phyloP scores from a whole-genome alignment of 2,329 filamentous ascomycete species.

The Arthrobotrys conoides region DNA sequence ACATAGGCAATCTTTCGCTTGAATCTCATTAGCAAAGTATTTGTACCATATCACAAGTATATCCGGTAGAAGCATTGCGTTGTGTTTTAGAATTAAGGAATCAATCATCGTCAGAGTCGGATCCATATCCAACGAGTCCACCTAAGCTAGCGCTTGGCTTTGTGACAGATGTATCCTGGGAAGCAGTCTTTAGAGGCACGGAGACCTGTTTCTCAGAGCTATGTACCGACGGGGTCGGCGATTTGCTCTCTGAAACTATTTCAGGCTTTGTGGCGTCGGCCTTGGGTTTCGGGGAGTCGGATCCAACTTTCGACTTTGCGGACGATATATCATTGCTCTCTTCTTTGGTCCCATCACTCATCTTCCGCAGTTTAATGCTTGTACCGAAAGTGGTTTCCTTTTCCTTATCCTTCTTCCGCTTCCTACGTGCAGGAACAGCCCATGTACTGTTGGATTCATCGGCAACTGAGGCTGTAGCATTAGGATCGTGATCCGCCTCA shows the following conservation, averaged over 20 bases:
- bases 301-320: neutral
- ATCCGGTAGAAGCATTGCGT: slow-evolving; percentile 6
- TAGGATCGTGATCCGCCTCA: slow-evolving; percentile 61
- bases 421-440: slow-evolving; percentile 52
- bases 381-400: slow-evolving; percentile 33
- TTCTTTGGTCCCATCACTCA: slow-evolving; percentile 51
- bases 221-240: neutral
- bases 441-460: slow-evolving; percentile 44
- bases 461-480: slow-evolving; percentile 2
- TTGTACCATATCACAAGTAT: slow-evolving; percentile 27
- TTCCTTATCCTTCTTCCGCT: slow-evolving; percentile 60
- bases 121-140: slow-evolving; percentile 54
- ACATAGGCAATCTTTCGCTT: slow-evolving; percentile 43
- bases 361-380: slow-evolving; percentile 57
- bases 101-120: slow-evolving; percentile 57
- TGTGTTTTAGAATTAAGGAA: neutral
- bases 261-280: neutral
- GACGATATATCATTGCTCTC: slow-evolving; percentile 25
- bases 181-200: neutral
- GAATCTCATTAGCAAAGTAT: slow-evolving; percentile 14
- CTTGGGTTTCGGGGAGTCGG: neutral
- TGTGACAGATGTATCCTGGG: neutral
- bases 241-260: neutral
- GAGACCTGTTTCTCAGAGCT: slow-evolving; percentile 3
- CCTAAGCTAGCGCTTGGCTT: slow-evolving; percentile 33